Evolutionary conservation across 2,329 filamentous ascomycete genomes (phyloP), one percentile per base, ranked within the genome.

Genomic region (Remersonia thermophila): DNA sequence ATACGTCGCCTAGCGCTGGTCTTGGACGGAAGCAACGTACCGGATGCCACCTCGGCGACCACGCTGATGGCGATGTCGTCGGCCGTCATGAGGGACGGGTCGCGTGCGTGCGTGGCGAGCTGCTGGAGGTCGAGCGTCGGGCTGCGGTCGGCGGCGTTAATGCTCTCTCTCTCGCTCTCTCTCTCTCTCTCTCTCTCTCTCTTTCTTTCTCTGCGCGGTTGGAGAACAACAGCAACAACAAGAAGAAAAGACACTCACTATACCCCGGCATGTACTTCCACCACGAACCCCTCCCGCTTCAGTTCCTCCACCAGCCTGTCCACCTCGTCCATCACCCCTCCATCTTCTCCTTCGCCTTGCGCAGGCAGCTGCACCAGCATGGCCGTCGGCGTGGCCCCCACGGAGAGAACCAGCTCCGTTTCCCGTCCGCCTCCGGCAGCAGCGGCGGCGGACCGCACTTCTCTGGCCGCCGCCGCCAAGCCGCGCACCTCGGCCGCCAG

Each of bases 41-140:
- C 17, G 1, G 48, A 50, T 10, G 48, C 48, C 4, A 89, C 71
- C 52, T 91, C 82, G 0, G 76, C 73, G n/a, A 87, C 57, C 8
- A 87, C 66, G 0, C 71, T 75, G 23, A 86, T 58, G 1, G 71
- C 81, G 20, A 89, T 66, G 47, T 77, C 71, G 3, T 64, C 55
- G 43, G 66, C 65, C 11, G 63, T 66, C 7, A 73, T 59, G 5
- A 48, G 55, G 15, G 51, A 51, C 10, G 51, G 45, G 42, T 63
- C 47, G 34, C 59, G 52, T 3, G 80, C 77, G 48, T 79, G 73
- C 0, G 82, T 83, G 1, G 81, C 76, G 2, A 89, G 63, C 55
- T 91, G 83, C 54, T 91, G 83, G 48, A 87, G 64, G 54, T 91
- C 83, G 7, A 89, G 68, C 3, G 77, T 65, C 0, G 82, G 74